Evolutionary conservation across 2,329 filamentous ascomycete species (phyloP).

Genomic region (Xylariaceae sp.): DNA sequence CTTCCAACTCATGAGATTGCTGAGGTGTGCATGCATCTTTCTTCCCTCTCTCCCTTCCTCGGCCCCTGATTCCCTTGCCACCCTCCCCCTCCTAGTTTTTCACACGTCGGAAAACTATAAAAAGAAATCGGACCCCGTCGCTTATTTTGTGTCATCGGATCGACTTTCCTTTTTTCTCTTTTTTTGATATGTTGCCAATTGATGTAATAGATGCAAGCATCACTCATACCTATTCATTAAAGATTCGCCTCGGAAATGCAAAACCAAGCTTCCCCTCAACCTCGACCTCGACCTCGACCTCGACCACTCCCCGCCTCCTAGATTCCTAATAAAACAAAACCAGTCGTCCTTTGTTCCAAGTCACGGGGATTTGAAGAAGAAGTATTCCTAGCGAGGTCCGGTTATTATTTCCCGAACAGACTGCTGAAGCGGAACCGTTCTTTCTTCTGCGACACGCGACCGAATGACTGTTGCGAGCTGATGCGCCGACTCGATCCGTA

Average conservation of each 20-base stretch:
- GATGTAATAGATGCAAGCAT: background rate
- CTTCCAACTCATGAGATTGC: too few species aligned
- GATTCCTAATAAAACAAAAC: background rate
- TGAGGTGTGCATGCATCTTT: background rate
- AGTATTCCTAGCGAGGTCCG: background rate
- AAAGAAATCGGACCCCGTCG: too few species aligned
- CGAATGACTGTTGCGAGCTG: slow-evolving; percentile 32
- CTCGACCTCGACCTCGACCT: background rate
- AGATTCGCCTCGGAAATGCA: background rate
- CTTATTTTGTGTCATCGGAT: too few species aligned
- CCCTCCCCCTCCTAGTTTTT: background rate
- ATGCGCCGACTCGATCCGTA: slow-evolving; percentile 26
- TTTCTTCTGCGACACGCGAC: slow-evolving; percentile 29
- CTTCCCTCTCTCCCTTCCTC: background rate
- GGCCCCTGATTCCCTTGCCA: background rate
- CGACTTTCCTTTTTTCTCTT: too few species aligned
- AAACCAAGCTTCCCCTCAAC: background rate
- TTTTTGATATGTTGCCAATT: background rate
- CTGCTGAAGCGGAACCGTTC: slow-evolving; percentile 32
- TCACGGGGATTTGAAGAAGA: too few species aligned
- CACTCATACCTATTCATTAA: background rate
- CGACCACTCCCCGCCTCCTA: background rate
- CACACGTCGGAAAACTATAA: background rate
- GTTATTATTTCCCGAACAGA: slow-evolving; percentile 12
- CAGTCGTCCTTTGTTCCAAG: too few species aligned